Conservation (phyloP, 345 rosid species). For the Eucalyptus globulus region DNA sequence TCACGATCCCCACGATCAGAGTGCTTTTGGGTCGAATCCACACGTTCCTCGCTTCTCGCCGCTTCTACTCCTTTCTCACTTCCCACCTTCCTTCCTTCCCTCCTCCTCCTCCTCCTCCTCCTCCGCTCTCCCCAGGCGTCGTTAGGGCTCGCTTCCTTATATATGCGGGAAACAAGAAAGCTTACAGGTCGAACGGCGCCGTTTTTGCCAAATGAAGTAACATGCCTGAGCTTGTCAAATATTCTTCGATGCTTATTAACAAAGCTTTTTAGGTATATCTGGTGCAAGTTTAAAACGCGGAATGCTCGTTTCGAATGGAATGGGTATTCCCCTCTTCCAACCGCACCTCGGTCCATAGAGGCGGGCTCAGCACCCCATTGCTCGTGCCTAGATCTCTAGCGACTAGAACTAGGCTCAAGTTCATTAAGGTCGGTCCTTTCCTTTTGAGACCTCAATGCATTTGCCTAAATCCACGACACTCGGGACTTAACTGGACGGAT, state of each 20-base stretch:
- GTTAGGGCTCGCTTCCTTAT: background rate
- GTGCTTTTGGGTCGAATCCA: background rate
- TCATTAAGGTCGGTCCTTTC: accelerated
- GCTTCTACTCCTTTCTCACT: background rate
- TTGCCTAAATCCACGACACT: accelerated
- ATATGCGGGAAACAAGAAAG: background rate
- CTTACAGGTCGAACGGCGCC: background rate
- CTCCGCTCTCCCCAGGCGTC: background rate
- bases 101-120: background rate
- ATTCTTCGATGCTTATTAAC: background rate
- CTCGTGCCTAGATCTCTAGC: accelerated
- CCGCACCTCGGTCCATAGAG: background rate
- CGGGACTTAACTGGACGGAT: accelerated
- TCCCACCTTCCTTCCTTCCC: background rate
- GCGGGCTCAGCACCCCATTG: background rate
- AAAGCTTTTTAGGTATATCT: background rate
- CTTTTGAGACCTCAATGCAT: accelerated
- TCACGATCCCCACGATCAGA: background rate
- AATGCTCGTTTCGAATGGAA: background rate
- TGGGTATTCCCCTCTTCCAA: background rate
- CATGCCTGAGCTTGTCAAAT: background rate
- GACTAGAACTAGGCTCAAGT: background rate
- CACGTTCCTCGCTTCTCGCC: background rate
- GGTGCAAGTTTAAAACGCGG: background rate
- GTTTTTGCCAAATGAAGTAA: background rate